phyloP scores from a whole-genome alignment of 306 rosid genomes.

The Hippophae gyantsensis region DNA sequence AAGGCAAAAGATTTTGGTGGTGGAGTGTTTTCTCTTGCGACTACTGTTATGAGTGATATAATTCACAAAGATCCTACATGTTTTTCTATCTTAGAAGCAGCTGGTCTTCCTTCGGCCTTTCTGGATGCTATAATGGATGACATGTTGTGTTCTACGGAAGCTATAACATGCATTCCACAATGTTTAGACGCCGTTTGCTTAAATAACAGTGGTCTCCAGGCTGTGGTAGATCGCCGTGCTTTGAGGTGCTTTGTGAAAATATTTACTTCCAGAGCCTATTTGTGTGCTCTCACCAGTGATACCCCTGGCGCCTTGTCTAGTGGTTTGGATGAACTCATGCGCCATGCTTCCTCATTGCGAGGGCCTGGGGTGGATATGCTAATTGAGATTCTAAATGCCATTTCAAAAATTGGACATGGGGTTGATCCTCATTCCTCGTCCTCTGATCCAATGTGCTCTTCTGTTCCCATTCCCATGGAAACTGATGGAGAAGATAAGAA shows the following conservation, averaged over 20 bases:
- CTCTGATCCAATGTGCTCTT: constrained; percentile 47
- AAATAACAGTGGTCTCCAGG: constrained; percentile 77
- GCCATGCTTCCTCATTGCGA: constrained; percentile 84
- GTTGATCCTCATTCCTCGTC: constrained; percentile 35
- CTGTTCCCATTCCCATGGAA: constrained; percentile 87
- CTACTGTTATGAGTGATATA: constrained; percentile 92
- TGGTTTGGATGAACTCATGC: constrained; percentile 94
- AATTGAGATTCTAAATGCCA: constrained; percentile 64
- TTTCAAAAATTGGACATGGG: constrained; percentile 70
- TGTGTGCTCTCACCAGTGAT: constrained; percentile 78
- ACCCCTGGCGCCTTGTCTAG: constrained; percentile 76
- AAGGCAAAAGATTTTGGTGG: constrained; percentile 94
- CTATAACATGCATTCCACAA: constrained; percentile 92
- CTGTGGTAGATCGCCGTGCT: constrained; percentile 77
- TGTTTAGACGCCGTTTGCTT: constrained; percentile 91
- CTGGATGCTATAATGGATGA: constrained; percentile 92
- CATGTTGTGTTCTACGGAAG: constrained; percentile 84
- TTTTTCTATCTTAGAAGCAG: constrained; percentile 71
- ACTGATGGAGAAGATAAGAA: constrained; percentile 45
- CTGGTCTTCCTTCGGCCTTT: constrained; percentile 91
- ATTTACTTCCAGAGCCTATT: constrained; percentile 71
- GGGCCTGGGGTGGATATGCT: constrained; percentile 95
- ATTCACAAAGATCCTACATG: constrained; percentile 98
- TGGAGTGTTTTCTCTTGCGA: constrained; percentile 92
- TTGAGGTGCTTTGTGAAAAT: constrained; percentile 89